A percentile compares a stretch with the other conserved stretches of the same genome.
phyloP scores from a whole-genome alignment of 306 rosid species.

The Cicer yamashitae region DNA sequence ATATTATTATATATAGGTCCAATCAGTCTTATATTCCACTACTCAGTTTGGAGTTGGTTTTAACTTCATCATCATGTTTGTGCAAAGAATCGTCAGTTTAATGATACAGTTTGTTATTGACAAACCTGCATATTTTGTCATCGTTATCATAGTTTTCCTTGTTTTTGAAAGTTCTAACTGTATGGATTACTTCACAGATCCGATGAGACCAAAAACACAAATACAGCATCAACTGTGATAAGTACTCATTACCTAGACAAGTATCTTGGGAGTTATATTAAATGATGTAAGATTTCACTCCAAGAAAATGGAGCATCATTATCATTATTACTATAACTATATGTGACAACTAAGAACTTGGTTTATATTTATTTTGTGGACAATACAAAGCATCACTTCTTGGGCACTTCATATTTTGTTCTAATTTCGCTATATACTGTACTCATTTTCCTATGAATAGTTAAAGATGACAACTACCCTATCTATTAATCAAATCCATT shows the following conservation, averaged over 20 bases:
- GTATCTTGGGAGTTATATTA: not conserved
- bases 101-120: not conserved
- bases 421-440: not conserved
- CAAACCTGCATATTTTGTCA: not conserved
- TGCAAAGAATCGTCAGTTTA: not conserved
- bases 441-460: constrained; percentile 13
- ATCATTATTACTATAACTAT: not conserved
- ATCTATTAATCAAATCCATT: not conserved
- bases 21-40: not conserved
- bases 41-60: not conserved
- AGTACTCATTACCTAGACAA: constrained; percentile 1
- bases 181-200: not conserved
- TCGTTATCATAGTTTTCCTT: constrained; percentile 6
- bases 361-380: not conserved
- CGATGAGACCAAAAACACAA: not conserved
- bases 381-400: not conserved
- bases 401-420: not conserved
- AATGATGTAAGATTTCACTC: not conserved
- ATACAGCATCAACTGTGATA: constrained; percentile 9
- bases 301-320: constrained; percentile 6
- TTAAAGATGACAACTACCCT: not conserved
- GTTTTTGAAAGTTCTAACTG: not conserved
- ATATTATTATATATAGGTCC: not conserved
- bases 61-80: not conserved
- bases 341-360: not conserved